Base-by-base conservation (phyloP, 768 basidiomycete species). In the Hydnomerulius pinastri region DNA sequence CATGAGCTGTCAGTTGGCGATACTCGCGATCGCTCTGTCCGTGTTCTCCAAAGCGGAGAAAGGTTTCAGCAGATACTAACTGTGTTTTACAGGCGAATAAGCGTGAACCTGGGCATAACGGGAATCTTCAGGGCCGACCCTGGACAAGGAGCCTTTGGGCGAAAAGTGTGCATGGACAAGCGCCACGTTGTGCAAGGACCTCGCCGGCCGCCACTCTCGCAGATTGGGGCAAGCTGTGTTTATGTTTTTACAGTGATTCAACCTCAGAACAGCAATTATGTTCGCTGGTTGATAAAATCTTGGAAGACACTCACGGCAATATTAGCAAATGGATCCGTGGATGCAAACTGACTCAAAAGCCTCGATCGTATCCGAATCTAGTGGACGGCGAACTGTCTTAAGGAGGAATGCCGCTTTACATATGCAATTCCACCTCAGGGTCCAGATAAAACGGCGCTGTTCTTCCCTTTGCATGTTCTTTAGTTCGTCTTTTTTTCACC, bases 331-430 rank as follows among this genome's bases (percentile, higher is more conserved):
- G 40, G 30, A 25, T 32, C 48, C 48, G 41, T 43, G 29, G 40
- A 42, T 23, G 40, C 48, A 50, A 42, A 42, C 18, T 43, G 48
- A 50, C 48, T 50, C 48, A 33, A 48, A 32, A 43, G 28, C 39
- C 29, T 49, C n/a, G 48, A 43, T 24, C 48, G 33, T 35, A 18
- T 30, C 40, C 40, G 9, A 43, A 50, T 50, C 6, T 21, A 50
- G 24, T 32, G 40, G 30, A 50, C 27, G 21, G 24, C 24, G n/a
- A 41, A 41, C 21, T 15, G 23, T 27, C 11, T n/a, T 41, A 41
- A 41, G 7, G 23, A 41, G 39, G 25, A 41, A 41, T 41, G 18
- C 23, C 37, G 30, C 40, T 41, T 42, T 48, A 24, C 23, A 27
- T 50, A 42, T 42, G 41, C 18, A 43, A 42, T 15, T 32, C 48